Evolutionary conservation across 2,329 filamentous ascomycete genomes (phyloP), one percentile per base, ranked within the genome.

Genomic region (Fragosphaeria purpurea): DNA sequence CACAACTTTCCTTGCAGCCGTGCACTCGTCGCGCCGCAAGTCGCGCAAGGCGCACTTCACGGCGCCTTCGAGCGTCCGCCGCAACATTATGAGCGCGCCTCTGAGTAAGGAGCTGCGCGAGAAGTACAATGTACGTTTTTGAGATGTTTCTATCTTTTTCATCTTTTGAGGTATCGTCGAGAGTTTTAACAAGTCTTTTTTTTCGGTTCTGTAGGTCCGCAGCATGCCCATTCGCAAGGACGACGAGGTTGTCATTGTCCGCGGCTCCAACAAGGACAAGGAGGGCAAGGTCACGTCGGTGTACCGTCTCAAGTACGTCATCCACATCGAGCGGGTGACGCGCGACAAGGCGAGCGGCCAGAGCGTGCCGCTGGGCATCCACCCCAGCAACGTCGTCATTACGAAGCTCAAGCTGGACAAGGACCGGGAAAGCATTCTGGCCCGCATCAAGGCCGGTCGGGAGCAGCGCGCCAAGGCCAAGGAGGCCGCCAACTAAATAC

Each of bases 351-450:
- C 82, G 72, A 93, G 89, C 72, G 91, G 93, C 75, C 90, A 96
- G 80, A 86, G 83, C 70, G 90, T 97, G 52, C 91, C 91, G 59
- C 80, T 97, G 69, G 88, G 88, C 72, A 84, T 98, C 74, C 86
- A 91, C 76, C 85, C 93, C 67, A 94, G 86, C 76, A 97, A 97
- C 76, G 88, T 95, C 63, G 85, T 95, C 77, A 86, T 98, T 79
- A 95, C 85, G 77, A 96, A 96, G 83, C 82, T 97, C 73, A 95
- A 97, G 86, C 80, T 96, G 67, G 87, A 93, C 81, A 91, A 93
- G 84, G 87, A 94, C 76, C 85, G 88, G 63, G 87, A 93, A 80
- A 77, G 75, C 70, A 93, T 93, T 68, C 79, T 94, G 63, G 86
- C 88, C 76, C 83, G 88, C 74, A 88, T 86, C 77, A 83, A 84